A percentile compares a stretch with the other conserved stretches of the same genome.
Conservation (phyloP, 768 basidiomycete species). For the Leccinellum luteum region DNA sequence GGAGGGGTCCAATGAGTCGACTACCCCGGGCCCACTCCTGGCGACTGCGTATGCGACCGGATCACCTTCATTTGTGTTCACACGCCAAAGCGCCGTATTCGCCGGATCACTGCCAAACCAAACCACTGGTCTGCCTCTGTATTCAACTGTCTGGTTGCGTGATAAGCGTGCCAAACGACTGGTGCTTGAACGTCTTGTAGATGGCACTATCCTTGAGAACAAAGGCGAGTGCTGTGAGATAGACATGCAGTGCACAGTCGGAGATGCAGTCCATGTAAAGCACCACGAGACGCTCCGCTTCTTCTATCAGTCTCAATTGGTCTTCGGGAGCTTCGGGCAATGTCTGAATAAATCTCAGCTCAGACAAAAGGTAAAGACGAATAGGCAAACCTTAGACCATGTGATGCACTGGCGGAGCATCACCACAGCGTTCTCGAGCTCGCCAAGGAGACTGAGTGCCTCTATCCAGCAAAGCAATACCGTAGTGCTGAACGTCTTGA, state of each 20-base stretch:
- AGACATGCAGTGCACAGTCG: slow-evolving; percentile 20
- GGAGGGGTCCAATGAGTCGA: neutral
- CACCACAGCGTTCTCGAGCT: slow-evolving; percentile 14
- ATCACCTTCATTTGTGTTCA: slow-evolving; percentile 8
- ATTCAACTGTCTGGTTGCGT: neutral
- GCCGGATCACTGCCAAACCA: neutral
- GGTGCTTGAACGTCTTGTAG: slow-evolving; percentile 8
- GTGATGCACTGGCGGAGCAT: slow-evolving; percentile 10
- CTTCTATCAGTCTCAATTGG: slow-evolving; percentile 7
- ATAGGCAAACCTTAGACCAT: slow-evolving; percentile 12
- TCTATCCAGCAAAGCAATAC: slow-evolving; percentile 18
- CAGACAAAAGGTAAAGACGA: neutral
- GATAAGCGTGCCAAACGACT: neutral
- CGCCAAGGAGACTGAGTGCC: slow-evolving; percentile 11
- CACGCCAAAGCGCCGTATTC: neutral
- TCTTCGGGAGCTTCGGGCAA: slow-evolving; percentile 8
- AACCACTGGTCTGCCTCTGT: neutral
- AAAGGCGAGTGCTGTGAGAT: slow-evolving; percentile 10
- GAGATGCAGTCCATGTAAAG: slow-evolving; percentile 20
- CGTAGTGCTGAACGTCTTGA: slow-evolving; percentile 9
- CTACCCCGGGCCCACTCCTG: neutral
- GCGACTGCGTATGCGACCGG: neutral
- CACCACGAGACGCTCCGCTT: slow-evolving; percentile 19
- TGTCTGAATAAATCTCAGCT: slow-evolving; percentile 1
- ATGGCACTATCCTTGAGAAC: neutral